A percentile compares a stretch with the other conserved stretches of the same genome.
phyloP scores from a whole-genome alignment of 2,329 filamentous ascomycete genomes.

The Proliferodiscus dingleyae region DNA sequence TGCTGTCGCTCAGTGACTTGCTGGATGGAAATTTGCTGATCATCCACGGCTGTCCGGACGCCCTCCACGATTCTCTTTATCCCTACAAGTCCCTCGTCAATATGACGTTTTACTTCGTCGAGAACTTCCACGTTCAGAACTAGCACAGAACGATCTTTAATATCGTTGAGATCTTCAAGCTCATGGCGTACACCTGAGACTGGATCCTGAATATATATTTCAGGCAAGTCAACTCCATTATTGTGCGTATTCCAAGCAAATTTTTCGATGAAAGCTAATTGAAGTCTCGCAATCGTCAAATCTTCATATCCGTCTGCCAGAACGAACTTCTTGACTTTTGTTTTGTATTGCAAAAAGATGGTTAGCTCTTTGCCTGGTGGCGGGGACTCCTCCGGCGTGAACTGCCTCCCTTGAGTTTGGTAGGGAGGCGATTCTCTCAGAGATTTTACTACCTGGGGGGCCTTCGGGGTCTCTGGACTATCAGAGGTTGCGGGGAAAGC shows the following conservation, averaged over 20 bases:
- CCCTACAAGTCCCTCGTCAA: constrained; percentile 83
- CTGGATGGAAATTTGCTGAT: constrained; percentile 77
- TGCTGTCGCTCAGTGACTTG: constrained; percentile 86
- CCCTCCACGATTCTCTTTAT: constrained; percentile 80
- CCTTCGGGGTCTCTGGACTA: constrained; percentile 18
- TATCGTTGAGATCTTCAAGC: constrained; percentile 84
- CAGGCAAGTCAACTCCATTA: constrained; percentile 85
- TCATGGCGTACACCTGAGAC: constrained; percentile 96
- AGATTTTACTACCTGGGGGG: constrained; percentile 6
- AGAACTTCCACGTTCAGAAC: constrained; percentile 89
- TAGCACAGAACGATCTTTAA: constrained; percentile 93
- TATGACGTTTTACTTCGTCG: constrained; percentile 93
- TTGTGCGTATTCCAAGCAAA: constrained; percentile 98
- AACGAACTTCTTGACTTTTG: constrained; percentile 93
- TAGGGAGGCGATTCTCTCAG: constrained; percentile 37
- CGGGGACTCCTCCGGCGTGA: constrained; percentile 60
- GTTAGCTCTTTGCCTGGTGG: constrained; percentile 80
- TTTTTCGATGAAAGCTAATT: constrained; percentile 97
- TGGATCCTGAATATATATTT: constrained; percentile 96
- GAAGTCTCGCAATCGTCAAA: constrained; percentile 79
- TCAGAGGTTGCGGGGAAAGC: constrained; percentile 10
- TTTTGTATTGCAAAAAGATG: constrained; percentile 92
- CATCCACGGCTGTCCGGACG: constrained; percentile 76
- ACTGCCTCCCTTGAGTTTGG: constrained; percentile 44
- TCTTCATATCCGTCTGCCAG: constrained; percentile 79